Base-by-base conservation (phyloP, 768 basidiomycete species). In the Pholiota microspora region DNA sequence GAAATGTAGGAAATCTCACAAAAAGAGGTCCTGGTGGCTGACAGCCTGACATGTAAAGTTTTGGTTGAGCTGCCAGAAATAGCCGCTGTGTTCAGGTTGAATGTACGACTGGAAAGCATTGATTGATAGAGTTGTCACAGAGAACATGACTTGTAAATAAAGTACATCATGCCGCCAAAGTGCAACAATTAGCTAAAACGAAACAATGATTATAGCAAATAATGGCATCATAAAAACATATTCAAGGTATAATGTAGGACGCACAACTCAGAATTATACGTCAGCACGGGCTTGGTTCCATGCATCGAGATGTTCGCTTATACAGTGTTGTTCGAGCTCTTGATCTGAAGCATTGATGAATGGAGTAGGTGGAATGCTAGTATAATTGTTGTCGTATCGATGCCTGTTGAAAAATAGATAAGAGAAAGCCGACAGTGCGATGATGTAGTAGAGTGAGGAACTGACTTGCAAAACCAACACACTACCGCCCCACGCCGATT, bases 401-500 rank as follows among this genome's bases (percentile, higher is more conserved):
- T 66, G 59, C 15, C 80, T 51, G 16, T 3, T 10, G 21, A 52
- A 3, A 47, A 51, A 50, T 45, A 25, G 24, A 46, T 25, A 23
- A 36, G 16, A 35, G 31, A 12, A 16, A 31, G 36, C 23, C 12
- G 45, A 48, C 45, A 4, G 18, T 16, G 35, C 23, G 40, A 42
- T 6, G 8, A 7, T 8, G n/a, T 21, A 18, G n/a, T 7, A 36
- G 7, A 36, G 15, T 6, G 18, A 36, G 53, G 13, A 47, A 74
- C 83, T 66, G 51, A 83, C 85, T 69, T 59, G 77, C 85, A 86
- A 31, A 83, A 68, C 46, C 63, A 69, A 54, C 84, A 86, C 36
- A 70, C 71, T 32, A 71, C 60, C 35, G 57, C 55, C 3, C 65
- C 69, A 23, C 60, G 65, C 34, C 69, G 69, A 12, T 67, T 67